Evolutionary conservation across 306 rosid species (phyloP), one percentile per base, ranked within the genome.

Genomic region (Begonia peltatifolia): DNA sequence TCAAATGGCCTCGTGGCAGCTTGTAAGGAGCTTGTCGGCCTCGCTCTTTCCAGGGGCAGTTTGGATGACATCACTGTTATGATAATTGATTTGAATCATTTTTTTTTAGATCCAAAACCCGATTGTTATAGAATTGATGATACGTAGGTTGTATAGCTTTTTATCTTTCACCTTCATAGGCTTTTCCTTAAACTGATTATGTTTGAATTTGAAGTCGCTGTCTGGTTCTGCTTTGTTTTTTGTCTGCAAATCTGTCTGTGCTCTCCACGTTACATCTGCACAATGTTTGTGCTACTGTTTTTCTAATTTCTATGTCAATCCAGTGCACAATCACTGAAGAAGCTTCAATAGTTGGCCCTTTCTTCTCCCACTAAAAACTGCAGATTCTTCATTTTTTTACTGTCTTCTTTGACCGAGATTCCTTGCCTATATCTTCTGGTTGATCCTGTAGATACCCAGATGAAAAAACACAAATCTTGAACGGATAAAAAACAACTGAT

Each of bases 11-110:
- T 81, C 23, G 71, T 67, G 46, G 71, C 72, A 48, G 89, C 89
- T 58, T 78, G 84, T 50, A 67, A 78, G 73, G 89, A 81, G 71
- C 84, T 81, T 23, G 84, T 67, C 36, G 65, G 59, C 56, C 77
- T 81, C 48, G 77, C 84, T 41, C 54, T 64, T 57, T 63, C 62
- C 47, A 77, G 78, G 63, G 89, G 84, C 44, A 70, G 82, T 50
- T 55, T 70, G 57, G 89, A 81, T 65, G 89, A 81, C 51, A 60
- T 81, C 50, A 78, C 89, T n/a, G 76, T 81, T 6, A 67, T 81
- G 71, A 65, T 81, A 67, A 60, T 81, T 71, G 84, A 81, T 72
- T 67, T 81, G 22, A 68, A 43, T 15, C 65, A 68, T 46, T 71
- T 74, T 17, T 74, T 17, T 0, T 17, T 58, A 74, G 60, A 59